These are phyloP conservation scores for Camelina laxa DNA, from an alignment of 345 rosid species.

Conservation along the genomic window DNA sequence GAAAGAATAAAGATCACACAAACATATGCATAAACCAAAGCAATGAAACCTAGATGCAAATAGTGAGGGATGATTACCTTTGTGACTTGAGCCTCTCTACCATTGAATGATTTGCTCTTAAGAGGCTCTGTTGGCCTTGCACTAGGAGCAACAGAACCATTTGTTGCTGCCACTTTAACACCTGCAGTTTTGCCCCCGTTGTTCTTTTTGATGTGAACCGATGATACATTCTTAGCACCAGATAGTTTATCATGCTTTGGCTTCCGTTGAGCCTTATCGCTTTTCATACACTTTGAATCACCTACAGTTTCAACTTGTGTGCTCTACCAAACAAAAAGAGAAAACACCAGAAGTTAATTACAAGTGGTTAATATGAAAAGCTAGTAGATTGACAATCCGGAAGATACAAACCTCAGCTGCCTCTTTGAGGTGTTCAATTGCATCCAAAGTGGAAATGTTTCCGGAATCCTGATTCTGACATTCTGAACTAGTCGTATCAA, in stretches of 20 bases:
- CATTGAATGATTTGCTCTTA: slow-evolving; percentile 59
- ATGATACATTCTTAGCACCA: slow-evolving; percentile 49
- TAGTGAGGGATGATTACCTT: slow-evolving; percentile 49
- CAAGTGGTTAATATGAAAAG: not conserved
- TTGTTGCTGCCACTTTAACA: slow-evolving; percentile 47
- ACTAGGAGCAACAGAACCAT: slow-evolving; percentile 58
- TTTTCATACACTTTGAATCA: slow-evolving; percentile 46
- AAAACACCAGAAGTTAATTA: slow-evolving; percentile 9
- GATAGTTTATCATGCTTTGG: slow-evolving; percentile 57
- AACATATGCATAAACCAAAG: not conserved
- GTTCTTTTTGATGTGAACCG: slow-evolving; percentile 52
- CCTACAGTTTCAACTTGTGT: slow-evolving; percentile 50
- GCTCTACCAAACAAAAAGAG: slow-evolving; percentile 42
- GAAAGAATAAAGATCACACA: slow-evolving; percentile 11
- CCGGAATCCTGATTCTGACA: slow-evolving; percentile 45
- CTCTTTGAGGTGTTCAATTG: slow-evolving; percentile 42
- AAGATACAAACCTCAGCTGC: slow-evolving; percentile 51
- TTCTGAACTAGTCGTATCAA: slow-evolving; percentile 34
- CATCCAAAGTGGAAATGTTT: slow-evolving; percentile 45
- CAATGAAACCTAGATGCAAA: slow-evolving; percentile 3
- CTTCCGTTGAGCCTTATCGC: slow-evolving; percentile 54
- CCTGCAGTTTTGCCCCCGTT: slow-evolving; percentile 52
- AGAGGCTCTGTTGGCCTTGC: slow-evolving; percentile 52
- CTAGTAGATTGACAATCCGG: slow-evolving; percentile 15
- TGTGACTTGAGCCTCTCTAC: slow-evolving; percentile 51